Percentiles rank a stretch among this genome's conserved stretches.
These are phyloP conservation scores for Plantago lanceolata DNA, from an alignment of 305 asterid genomes.

Conservation along the genomic window DNA sequence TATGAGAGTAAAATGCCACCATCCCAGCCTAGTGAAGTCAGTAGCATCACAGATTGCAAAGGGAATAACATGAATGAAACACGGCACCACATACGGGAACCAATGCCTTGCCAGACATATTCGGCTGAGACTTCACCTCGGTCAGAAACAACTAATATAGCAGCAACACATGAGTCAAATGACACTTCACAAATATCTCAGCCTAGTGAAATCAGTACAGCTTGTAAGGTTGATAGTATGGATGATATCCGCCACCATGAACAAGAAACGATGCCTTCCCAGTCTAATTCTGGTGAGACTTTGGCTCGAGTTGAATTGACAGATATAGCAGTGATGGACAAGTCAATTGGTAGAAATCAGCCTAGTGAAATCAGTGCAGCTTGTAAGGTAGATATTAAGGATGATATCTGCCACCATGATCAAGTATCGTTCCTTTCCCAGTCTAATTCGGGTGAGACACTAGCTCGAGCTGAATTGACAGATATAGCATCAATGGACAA, in stretches of 20 bases:
- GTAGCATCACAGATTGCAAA: conserved; percentile 26
- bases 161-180: conserved; percentile 46
- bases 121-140: conserved; percentile 33
- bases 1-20: conserved; percentile 70
- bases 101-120: conserved; percentile 22
- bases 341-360: conserved; percentile 36
- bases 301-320: conserved; percentile 40
- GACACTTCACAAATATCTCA: conserved; percentile 21
- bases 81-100: conserved; percentile 27
- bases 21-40: conserved; percentile 69
- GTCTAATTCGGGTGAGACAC: conserved; percentile 27
- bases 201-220: conserved; percentile 22
- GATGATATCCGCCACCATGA: conserved; percentile 16
- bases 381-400: not conserved
- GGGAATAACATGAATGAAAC: conserved; percentile 35
- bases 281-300: conserved; percentile 26
- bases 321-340: conserved; percentile 45
- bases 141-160: conserved; percentile 41
- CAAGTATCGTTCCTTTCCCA: conserved; percentile 29
- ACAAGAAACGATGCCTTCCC: conserved; percentile 30
- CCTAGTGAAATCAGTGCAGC: conserved; percentile 20
- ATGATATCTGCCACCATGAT: conserved; percentile 18
- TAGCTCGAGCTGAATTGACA: conserved; percentile 40
- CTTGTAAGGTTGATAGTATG: too few relatives aligned
- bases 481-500: conserved; percentile 50